Conservation (phyloP, 768 basidiomycete genomes). For the Panus rudis region DNA sequence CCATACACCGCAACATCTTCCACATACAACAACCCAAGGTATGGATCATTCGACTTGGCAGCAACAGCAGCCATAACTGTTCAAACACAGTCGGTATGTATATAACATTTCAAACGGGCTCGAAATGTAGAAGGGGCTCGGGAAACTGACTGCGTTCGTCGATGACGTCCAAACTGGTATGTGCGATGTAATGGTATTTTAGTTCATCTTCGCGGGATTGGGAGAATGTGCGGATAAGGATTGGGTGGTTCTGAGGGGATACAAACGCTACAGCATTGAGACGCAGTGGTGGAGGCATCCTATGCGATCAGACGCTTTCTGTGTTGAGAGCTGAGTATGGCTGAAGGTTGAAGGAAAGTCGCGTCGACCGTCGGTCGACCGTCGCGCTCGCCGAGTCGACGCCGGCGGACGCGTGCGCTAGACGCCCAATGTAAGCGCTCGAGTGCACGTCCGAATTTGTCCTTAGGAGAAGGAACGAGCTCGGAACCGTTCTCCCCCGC, state of each 20-base stretch:
- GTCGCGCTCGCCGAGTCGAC: too few species aligned
- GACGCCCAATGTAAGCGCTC: too few species aligned
- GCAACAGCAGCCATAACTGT: constrained; percentile 32
- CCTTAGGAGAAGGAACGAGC: too few species aligned
- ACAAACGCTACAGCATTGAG: constrained; percentile 83
- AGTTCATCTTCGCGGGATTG: constrained; percentile 52
- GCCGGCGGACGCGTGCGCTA: too few species aligned
- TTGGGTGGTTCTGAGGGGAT: constrained; percentile 75
- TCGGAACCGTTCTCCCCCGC: too few species aligned
- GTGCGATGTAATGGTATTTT: constrained; percentile 88
- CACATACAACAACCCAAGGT: constrained; percentile 81
- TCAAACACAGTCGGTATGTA: neutral
- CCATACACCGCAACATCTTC: constrained; percentile 93
- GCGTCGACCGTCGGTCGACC: too few species aligned
- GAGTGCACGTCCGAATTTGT: too few species aligned
- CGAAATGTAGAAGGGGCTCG: constrained; percentile 6
- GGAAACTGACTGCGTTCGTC: constrained; percentile 75
- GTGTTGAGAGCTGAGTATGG: too few species aligned
- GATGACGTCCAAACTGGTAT: constrained; percentile 84
- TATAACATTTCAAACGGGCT: constrained; percentile 3
- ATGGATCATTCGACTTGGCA: constrained; percentile 65
- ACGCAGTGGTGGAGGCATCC: constrained; percentile 62
- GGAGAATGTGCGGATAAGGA: constrained; percentile 68
- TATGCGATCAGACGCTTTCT: too few species aligned
- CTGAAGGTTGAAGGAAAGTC: too few species aligned